Conservation (phyloP, 805 yeast species). For the Ogataea polymorpha region DNA sequence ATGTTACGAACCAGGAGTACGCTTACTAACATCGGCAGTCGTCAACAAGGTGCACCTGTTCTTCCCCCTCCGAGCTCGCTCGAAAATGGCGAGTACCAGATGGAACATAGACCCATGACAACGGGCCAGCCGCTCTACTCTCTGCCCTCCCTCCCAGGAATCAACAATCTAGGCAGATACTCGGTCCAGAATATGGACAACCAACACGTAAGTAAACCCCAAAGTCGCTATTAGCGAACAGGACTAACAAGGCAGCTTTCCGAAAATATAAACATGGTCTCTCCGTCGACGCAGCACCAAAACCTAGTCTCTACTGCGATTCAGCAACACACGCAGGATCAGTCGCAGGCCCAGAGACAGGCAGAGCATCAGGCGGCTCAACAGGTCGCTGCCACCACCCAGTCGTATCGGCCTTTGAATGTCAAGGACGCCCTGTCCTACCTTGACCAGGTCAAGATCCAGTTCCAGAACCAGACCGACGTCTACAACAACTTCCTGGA, state of each 20-base stretch:
- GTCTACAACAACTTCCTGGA: constrained; percentile 95
- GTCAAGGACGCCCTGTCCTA: constrained; percentile 95
- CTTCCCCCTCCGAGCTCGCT: constrained; percentile 54
- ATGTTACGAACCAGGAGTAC: background rate
- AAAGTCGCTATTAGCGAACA: constrained; percentile 11
- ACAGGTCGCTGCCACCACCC: constrained; percentile 25
- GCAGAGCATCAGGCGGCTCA: constrained; percentile 22
- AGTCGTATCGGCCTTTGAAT: constrained; percentile 72
- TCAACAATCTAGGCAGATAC: constrained; percentile 46
- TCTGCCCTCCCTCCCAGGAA: constrained; percentile 51
- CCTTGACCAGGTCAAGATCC: constrained; percentile 91
- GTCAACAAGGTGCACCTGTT: constrained; percentile 51
- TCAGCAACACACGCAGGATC: constrained; percentile 27
- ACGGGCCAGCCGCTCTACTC: constrained; percentile 48
- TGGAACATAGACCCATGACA: constrained; percentile 1
- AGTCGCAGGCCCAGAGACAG: constrained; percentile 17
- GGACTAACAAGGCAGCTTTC: constrained; percentile 18
- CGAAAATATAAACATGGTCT: constrained; percentile 28
- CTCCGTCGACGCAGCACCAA: constrained; percentile 18
- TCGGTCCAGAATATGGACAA: constrained; percentile 45
- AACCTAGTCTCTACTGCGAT: constrained; percentile 11
- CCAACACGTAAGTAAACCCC: constrained; percentile 30
- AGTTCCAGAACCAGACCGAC: constrained; percentile 88
- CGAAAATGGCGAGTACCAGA: constrained; percentile 42
- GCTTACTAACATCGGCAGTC: constrained; percentile 35